Percentiles rank a stretch among this genome's conserved stretches.
These are phyloP conservation scores for Cyberlindnera xylosilytica DNA, from an alignment of 805 yeast genomes.

Conservation along the genomic window DNA sequence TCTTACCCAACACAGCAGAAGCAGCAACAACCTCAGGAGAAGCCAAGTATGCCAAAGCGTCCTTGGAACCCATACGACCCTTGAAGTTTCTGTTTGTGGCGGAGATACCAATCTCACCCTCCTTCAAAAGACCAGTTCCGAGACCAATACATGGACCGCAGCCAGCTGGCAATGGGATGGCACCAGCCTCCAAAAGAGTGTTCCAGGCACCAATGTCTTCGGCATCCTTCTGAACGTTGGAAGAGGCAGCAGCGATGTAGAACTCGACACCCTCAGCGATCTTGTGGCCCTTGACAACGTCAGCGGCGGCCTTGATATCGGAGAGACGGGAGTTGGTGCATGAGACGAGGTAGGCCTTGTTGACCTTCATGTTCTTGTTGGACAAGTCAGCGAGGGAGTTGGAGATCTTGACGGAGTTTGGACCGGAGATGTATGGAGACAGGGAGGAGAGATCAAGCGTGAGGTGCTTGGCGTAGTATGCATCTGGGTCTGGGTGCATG, in stretches of 20 bases:
- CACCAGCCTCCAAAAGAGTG: slow-evolving; percentile 85
- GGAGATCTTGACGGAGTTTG: slow-evolving; percentile 93
- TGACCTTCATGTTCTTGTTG: slow-evolving; percentile 65
- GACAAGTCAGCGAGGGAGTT: slow-evolving; percentile 75
- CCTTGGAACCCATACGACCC: slow-evolving; percentile 98
- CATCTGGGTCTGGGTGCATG: slow-evolving; percentile 62
- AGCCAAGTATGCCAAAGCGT: slow-evolving; percentile 92
- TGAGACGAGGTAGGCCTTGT: slow-evolving; percentile 96
- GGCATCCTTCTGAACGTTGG: slow-evolving; percentile 90
- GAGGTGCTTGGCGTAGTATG: slow-evolving; percentile 85
- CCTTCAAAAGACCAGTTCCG: slow-evolving; percentile 89
- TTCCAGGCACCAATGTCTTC: slow-evolving; percentile 92
- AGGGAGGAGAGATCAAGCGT: slow-evolving; percentile 75
- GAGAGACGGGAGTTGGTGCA: slow-evolving; percentile 94
- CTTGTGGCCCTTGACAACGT: slow-evolving; percentile 71
- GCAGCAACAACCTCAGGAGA: slow-evolving; percentile 99
- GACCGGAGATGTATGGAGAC: slow-evolving; percentile 91
- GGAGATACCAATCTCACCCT: slow-evolving; percentile 96
- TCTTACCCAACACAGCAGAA: slow-evolving; percentile 91
- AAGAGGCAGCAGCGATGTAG: slow-evolving; percentile 96
- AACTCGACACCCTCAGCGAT: slow-evolving; percentile 90
- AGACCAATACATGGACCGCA: slow-evolving; percentile 99
- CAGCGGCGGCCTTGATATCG: slow-evolving; percentile 94
- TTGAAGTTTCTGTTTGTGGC: slow-evolving; percentile 98
- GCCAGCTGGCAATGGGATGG: slow-evolving; percentile 93